Conservation (phyloP, 1,284 basidiomycete genomes). For the Leccinum subatratum region DNA sequence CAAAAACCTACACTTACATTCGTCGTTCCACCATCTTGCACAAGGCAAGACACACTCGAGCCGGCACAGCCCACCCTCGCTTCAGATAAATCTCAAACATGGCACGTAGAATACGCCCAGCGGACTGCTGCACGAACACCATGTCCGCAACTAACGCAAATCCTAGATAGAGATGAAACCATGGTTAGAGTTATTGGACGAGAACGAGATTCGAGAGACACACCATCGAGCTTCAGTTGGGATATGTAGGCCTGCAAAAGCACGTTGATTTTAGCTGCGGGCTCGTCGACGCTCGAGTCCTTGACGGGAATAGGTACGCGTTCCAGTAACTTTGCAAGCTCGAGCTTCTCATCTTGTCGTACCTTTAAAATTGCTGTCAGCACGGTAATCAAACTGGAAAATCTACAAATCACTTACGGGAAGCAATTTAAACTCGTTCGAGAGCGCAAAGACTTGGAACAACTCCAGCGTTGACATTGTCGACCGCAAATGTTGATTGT, state of each 20-base stretch:
- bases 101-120: constrained; percentile 90
- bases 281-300: constrained; percentile 93
- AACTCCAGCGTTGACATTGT: constrained; percentile 88
- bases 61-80: constrained; percentile 95
- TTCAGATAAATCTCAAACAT: constrained; percentile 99
- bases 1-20: constrained; percentile 42
- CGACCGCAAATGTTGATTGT: constrained; percentile 90
- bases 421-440: constrained; percentile 94
- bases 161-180: constrained; percentile 35
- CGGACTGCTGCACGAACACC: constrained; percentile 93
- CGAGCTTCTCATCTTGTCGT: constrained; percentile 79
- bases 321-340: constrained; percentile 89
- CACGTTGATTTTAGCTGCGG: constrained; percentile 96
- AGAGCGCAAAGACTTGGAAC: constrained; percentile 70
- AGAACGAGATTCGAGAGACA: neutral
- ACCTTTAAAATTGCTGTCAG: constrained; percentile 35
- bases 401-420: constrained; percentile 52
- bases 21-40: constrained; percentile 96
- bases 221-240: constrained; percentile 86
- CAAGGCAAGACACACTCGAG: constrained; percentile 85
- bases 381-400: neutral
- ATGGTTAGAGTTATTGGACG: neutral
- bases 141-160: constrained; percentile 98
- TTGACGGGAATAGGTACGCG: constrained; percentile 97
- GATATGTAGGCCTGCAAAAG: constrained; percentile 95